Percentiles rank a stretch among this genome's conserved stretches.
Evolutionary conservation across 2,329 filamentous ascomycete genomes (phyloP).

Genomic region (Xylaria sp.): DNA sequence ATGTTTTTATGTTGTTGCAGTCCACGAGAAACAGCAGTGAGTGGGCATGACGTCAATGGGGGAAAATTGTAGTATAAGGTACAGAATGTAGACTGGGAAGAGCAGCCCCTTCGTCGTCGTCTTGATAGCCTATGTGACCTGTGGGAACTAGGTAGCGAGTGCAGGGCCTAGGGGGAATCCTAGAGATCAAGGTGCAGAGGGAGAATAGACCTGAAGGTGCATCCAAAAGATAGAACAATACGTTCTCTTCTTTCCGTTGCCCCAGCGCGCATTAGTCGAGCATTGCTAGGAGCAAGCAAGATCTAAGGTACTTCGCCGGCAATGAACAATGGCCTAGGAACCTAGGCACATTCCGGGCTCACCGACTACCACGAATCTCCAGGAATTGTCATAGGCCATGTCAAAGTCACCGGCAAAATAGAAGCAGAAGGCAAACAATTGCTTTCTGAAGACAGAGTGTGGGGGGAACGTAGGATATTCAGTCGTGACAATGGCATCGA

Average conservation of each 20-base stretch:
- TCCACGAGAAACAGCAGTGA: neutral
- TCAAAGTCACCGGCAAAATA: neutral
- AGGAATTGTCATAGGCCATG: neutral
- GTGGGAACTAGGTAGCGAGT: too few species aligned
- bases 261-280: neutral
- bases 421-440: constrained; percentile 23
- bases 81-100: neutral
- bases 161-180: neutral
- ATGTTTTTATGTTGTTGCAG: neutral
- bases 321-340: neutral
- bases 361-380: neutral
- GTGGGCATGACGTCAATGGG: neutral
- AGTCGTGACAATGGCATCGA: neutral
- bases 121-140: neutral
- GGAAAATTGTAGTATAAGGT: neutral
- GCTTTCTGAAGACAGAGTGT: neutral
- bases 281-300: neutral
- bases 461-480: neutral
- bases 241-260: neutral
- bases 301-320: neutral
- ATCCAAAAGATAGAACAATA: neutral
- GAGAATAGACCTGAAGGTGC: neutral
- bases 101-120: neutral
- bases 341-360: neutral
- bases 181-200: neutral